Conservation (phyloP, 441 rosid species). For the Adansonia grandidieri region DNA sequence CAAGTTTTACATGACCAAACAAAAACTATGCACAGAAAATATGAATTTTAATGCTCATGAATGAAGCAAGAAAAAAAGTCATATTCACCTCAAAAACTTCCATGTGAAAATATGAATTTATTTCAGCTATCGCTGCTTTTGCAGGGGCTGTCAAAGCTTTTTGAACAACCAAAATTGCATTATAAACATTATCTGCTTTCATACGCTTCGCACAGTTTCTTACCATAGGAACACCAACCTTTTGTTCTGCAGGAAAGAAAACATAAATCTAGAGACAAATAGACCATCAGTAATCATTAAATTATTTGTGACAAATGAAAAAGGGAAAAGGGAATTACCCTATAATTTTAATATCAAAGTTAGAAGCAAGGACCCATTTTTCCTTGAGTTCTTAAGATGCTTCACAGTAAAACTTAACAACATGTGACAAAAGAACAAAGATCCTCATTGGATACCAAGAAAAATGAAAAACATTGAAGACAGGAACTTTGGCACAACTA, state of each 20-base stretch:
- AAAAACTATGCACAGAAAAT: conserved; percentile 6
- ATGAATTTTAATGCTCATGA: not conserved
- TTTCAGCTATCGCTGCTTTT: conserved; percentile 43
- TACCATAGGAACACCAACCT: conserved; percentile 47
- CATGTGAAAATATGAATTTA: conserved; percentile 43
- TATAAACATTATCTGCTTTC: conserved; percentile 44
- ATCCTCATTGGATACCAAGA: not conserved
- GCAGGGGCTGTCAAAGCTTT: conserved; percentile 44
- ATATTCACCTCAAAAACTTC: conserved; percentile 52
- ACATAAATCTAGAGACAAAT: conserved; percentile 52
- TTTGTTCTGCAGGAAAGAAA: conserved; percentile 51
- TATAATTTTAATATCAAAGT: not conserved
- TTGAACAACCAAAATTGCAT: conserved; percentile 54
- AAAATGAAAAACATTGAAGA: not conserved
- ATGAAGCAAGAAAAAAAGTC: not conserved
- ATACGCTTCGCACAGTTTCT: conserved; percentile 38
- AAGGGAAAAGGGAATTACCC: not conserved
- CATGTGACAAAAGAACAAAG: not conserved
- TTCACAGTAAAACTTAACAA: not conserved
- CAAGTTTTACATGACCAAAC: not conserved
- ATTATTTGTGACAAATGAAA: not conserved
- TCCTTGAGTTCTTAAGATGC: not conserved
- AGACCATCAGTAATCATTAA: conserved; percentile 17
- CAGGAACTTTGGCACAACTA: not conserved
- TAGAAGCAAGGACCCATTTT: not conserved